Conservation (phyloP, 352 stramenopile species). For the Elongisporangium senticosum region DNA sequence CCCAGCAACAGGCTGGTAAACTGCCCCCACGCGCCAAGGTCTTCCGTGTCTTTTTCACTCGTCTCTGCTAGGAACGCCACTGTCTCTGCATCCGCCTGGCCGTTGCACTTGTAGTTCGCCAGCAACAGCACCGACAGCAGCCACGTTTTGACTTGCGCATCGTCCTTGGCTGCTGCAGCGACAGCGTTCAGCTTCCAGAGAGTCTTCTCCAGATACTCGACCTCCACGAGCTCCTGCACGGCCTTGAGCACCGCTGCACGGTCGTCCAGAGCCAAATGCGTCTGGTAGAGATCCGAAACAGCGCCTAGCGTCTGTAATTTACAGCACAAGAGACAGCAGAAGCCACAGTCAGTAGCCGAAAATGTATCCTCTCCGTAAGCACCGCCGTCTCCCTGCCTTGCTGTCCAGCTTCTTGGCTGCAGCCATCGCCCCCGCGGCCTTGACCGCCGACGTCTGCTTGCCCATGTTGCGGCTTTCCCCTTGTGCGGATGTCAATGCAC, state of each 20-base stretch:
- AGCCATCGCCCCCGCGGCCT: neutral
- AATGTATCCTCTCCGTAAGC: neutral
- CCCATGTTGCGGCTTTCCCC: neutral
- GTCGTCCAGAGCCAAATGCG: slow-evolving; percentile 18
- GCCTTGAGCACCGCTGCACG: slow-evolving; percentile 12
- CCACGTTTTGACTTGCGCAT: slow-evolving; percentile 29
- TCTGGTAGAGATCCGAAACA: slow-evolving; percentile 30
- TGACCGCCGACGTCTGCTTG: neutral
- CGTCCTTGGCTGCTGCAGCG: slow-evolving; percentile 11
- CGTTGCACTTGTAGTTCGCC: slow-evolving; percentile 19
- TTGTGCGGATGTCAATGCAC: neutral
- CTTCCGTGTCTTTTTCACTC: slow-evolving; percentile 6
- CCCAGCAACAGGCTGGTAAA: slow-evolving; percentile 35
- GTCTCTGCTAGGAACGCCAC: neutral
- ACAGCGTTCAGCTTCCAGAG: slow-evolving; percentile 37
- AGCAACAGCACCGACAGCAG: slow-evolving; percentile 41
- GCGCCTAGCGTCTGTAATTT: slow-evolving; percentile 17
- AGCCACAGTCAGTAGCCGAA: neutral
- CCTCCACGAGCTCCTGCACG: slow-evolving; percentile 20
- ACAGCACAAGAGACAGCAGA: neutral
- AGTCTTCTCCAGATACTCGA: slow-evolving; percentile 40
- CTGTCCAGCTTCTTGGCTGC: neutral
- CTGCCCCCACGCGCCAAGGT: slow-evolving; percentile 19
- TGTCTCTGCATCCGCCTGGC: slow-evolving; percentile 1
- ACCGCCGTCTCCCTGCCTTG: neutral